phyloP scores from a whole-genome alignment of 768 basidiomycete genomes.

The Stropharia rugosoannulata region DNA sequence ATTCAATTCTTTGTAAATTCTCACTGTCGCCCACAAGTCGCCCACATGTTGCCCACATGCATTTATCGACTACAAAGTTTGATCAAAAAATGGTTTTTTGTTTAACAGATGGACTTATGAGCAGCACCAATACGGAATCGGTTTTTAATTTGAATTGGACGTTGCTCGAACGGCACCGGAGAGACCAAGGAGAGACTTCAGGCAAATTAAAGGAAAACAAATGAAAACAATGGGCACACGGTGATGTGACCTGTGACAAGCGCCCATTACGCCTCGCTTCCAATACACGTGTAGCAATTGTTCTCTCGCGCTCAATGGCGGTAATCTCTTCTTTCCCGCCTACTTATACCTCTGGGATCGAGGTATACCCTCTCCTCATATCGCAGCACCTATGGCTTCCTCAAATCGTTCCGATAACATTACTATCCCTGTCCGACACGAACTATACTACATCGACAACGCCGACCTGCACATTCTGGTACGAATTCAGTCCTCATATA shows the following conservation, averaged over 20 bases:
- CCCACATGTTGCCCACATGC: too few species aligned
- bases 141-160: too few species aligned
- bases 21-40: too few species aligned
- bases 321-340: neutral
- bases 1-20: too few species aligned
- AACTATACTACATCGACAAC: slow-evolving; percentile 18
- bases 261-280: slow-evolving; percentile 8
- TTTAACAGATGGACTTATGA: too few species aligned
- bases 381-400: too few species aligned
- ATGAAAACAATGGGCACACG: neutral
- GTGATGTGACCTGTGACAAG: slow-evolving; percentile 4
- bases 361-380: neutral
- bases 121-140: too few species aligned
- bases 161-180: too few species aligned
- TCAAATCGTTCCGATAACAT: slow-evolving; percentile 2
- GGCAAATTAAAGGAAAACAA: too few species aligned
- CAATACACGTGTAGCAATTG: slow-evolving; percentile 11
- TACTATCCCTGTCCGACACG: slow-evolving; percentile 1
- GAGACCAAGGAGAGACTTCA: too few species aligned
- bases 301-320: neutral
- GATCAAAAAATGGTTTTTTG: too few species aligned
- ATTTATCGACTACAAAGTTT: too few species aligned
- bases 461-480: slow-evolving; percentile 23
- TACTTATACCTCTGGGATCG: neutral
- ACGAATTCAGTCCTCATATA: neutral